Conservation (phyloP, 2,329 filamentous ascomycete genomes). For the Orbilia quercus region DNA sequence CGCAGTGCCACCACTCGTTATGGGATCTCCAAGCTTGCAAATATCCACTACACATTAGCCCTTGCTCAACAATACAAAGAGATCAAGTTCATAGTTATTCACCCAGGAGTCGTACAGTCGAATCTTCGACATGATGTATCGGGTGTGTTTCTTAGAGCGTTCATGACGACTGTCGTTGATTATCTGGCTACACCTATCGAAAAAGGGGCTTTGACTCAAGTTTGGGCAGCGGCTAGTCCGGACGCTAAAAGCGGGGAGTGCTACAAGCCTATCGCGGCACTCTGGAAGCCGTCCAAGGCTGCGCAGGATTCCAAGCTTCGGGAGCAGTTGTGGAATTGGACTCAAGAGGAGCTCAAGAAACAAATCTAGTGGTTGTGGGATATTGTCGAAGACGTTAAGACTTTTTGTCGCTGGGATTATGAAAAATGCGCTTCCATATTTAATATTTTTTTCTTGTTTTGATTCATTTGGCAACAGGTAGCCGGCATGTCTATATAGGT, state of each 20-base stretch:
- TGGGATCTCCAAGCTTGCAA: constrained; percentile 68
- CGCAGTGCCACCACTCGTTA: constrained; percentile 66
- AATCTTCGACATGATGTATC: constrained; percentile 57
- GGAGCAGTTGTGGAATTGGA: constrained; percentile 64
- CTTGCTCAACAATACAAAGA: constrained; percentile 65
- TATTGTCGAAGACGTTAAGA: no score
- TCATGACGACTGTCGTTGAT: constrained; percentile 8
- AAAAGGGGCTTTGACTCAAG: constrained; percentile 61
- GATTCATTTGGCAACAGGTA: no score
- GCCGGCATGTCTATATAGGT: not conserved
- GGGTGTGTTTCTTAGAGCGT: not conserved
- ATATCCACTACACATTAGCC: constrained; percentile 66
- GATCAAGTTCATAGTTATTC: constrained; percentile 66
- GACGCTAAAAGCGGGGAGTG: constrained; percentile 56
- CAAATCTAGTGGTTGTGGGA: constrained; percentile 7
- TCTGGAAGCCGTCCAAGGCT: constrained; percentile 57
- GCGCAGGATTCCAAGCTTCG: constrained; percentile 61
- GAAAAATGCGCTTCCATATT: no score
- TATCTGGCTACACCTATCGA: constrained; percentile 53
- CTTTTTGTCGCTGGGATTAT: no score
- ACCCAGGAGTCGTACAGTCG: constrained; percentile 65
- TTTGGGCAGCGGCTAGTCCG: constrained; percentile 61
- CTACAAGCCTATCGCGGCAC: constrained; percentile 61
- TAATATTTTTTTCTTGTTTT: not conserved
- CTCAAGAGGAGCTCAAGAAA: constrained; percentile 59